Conservation (phyloP, 2,329 filamentous ascomycete genomes). For the Trichoderma lentiforme region DNA sequence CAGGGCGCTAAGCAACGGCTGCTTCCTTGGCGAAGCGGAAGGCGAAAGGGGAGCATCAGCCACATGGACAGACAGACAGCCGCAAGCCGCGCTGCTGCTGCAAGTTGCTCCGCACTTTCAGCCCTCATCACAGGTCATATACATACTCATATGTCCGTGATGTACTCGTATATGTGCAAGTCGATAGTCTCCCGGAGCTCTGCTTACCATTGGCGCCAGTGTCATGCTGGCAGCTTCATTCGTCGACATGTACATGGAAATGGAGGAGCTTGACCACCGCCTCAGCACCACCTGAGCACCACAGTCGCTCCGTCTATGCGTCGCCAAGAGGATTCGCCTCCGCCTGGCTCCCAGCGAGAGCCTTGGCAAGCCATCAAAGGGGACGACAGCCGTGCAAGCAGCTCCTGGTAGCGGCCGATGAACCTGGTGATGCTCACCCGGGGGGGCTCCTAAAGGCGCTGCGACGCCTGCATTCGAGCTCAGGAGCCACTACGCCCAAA, state of each 20-base stretch:
- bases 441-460: not conserved
- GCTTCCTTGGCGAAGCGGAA: constrained; percentile 3
- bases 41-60: constrained; percentile 3
- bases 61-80: constrained; percentile 4
- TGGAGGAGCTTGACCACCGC: not conserved
- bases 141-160: not conserved
- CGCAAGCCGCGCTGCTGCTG: constrained; percentile 3
- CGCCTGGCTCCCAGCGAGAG: constrained; percentile 1
- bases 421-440: not conserved
- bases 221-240: not conserved
- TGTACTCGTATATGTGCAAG: not conserved
- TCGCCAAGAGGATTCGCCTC: constrained; percentile 12
- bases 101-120: constrained; percentile 5
- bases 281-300: not conserved
- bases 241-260: not conserved
- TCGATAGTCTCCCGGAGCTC: not conserved
- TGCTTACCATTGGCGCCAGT: not conserved
- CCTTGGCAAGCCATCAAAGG: constrained; percentile 2
- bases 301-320: not conserved
- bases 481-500: constrained; percentile 1
- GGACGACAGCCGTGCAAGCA: not conserved
- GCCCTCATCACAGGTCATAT: not conserved
- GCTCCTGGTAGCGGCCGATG: not conserved
- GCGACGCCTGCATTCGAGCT: not conserved
- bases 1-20: not conserved